phyloP scores from a whole-genome alignment of 257 asterid genomes.

The Salvia splendens region DNA sequence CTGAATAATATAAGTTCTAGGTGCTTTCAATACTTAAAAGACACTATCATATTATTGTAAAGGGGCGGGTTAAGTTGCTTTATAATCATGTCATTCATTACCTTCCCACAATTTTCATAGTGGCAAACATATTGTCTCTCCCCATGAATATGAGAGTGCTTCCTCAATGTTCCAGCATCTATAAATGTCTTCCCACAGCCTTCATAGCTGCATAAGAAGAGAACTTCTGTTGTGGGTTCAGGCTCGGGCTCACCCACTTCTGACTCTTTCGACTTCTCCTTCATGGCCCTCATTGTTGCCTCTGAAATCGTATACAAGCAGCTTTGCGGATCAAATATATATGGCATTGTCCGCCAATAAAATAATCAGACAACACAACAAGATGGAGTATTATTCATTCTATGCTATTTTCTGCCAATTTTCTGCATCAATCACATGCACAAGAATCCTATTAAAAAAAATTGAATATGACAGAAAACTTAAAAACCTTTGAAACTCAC shows the following conservation, averaged over 20 bases:
- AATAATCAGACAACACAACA: neutral
- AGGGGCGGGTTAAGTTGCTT: too few species aligned
- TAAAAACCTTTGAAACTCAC: slow-evolving; percentile 45
- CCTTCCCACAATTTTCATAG: slow-evolving; percentile 56
- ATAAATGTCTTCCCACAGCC: slow-evolving; percentile 98
- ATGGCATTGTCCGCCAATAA: neutral
- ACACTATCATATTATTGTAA: neutral
- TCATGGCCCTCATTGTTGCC: slow-evolving; percentile 64
- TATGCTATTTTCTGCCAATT: neutral
- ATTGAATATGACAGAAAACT: neutral
- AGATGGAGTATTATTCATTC: neutral
- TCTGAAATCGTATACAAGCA: slow-evolving; percentile 49
- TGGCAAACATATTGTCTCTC: slow-evolving; percentile 95
- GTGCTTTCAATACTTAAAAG: neutral
- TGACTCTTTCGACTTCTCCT: slow-evolving; percentile 66
- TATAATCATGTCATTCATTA: neutral
- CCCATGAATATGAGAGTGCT: slow-evolving; percentile 98
- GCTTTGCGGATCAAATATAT: slow-evolving; percentile 22
- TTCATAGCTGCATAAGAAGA: slow-evolving; percentile 93
- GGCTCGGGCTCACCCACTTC: slow-evolving; percentile 76
- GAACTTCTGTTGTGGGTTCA: slow-evolving; percentile 94
- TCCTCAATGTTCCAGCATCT: slow-evolving; percentile 96
- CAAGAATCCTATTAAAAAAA: neutral
- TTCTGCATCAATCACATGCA: neutral
- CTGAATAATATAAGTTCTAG: neutral